Base-by-base conservation (phyloP, 2,329 filamentous ascomycete species). In the Pseudogymnoascus sp. region DNA sequence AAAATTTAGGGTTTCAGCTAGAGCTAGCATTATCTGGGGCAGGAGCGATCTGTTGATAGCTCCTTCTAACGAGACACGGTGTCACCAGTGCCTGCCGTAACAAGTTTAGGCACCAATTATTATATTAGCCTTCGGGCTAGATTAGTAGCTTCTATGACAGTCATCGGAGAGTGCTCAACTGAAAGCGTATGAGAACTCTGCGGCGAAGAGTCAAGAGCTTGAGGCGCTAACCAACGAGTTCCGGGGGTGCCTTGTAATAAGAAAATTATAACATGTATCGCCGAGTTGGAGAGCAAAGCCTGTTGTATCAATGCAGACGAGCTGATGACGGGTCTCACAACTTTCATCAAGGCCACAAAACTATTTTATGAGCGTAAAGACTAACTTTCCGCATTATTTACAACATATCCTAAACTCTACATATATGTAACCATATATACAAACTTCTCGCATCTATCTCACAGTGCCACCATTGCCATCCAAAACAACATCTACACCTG, bases 401-500 rank as follows among this genome's bases (percentile, higher is more conserved):
- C 45, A 54, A 54, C 23, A 31, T 3, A 54, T 31, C 14, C 14
- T 54, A 54, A 54, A 54, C 6, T 14, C 14, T 54, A 54, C 23
- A 16, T 28, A 54, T 51, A 28, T 51, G 13, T 23, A 28, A 51
- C 23, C 45, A 28, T 6, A 51, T 51, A 23, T 51, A 28, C 13
- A 51, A 28, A 11, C 23, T 31, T 31, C 45, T 14, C 14, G 4
- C 14, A 25, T 28, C 7, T 54, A 28, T 10, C 45, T 16, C 45
- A 28, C 45, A 25, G 2, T 21, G 6, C 11, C 21, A 25, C 13
- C 43, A 6, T 6, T 7, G 2, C 23, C 21, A 10, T 3, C 14
- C 25, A 28, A 16, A 57, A 34, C 8, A 31, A 11, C 16, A n/a
- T 57, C 28, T 66, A 66, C 31, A 13, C 25, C 51, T 63, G 31